Evolutionary conservation across 176 grass and related monocot species (phyloP).

Genomic region (Bromus sterilis): DNA sequence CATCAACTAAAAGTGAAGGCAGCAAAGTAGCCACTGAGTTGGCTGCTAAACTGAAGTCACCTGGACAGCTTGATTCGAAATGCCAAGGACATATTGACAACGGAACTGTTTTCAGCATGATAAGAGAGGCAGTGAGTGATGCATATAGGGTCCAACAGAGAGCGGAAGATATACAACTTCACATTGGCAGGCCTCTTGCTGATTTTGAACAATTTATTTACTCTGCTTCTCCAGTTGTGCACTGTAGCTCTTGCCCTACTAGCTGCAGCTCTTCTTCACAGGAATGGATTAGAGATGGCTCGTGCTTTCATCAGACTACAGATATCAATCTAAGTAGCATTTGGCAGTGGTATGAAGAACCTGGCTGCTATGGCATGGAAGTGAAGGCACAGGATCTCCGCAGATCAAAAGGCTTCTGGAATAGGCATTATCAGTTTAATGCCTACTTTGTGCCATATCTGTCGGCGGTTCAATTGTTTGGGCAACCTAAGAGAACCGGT

Average conservation of each 20-base stretch:
- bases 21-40: constrained; percentile 19
- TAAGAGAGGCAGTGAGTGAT: constrained; percentile 44
- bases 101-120: constrained; percentile 39
- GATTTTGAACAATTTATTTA: constrained; percentile 58
- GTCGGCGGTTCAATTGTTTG: constrained; percentile 70
- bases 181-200: constrained; percentile 38
- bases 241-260: background rate
- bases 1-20: constrained; percentile 3
- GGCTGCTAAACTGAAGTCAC: constrained; percentile 2
- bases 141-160: constrained; percentile 16
- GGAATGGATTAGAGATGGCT: constrained; percentile 10
- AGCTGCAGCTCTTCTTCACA: constrained; percentile 22
- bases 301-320: constrained; percentile 30
- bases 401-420: constrained; percentile 25
- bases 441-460: constrained; percentile 79
- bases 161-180: constrained; percentile 26
- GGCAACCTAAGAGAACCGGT: constrained; percentile 7
- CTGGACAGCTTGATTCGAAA: constrained; percentile 7
- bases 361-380: constrained; percentile 69
- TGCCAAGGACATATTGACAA: constrained; percentile 15
- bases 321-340: constrained; percentile 49
- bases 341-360: constrained; percentile 85
- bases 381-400: constrained; percentile 53
- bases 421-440: constrained; percentile 26
- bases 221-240: constrained; percentile 58